These are phyloP conservation scores for Alternaria ventricosa DNA, from an alignment of 2,329 filamentous ascomycete species.

Conservation along the genomic window DNA sequence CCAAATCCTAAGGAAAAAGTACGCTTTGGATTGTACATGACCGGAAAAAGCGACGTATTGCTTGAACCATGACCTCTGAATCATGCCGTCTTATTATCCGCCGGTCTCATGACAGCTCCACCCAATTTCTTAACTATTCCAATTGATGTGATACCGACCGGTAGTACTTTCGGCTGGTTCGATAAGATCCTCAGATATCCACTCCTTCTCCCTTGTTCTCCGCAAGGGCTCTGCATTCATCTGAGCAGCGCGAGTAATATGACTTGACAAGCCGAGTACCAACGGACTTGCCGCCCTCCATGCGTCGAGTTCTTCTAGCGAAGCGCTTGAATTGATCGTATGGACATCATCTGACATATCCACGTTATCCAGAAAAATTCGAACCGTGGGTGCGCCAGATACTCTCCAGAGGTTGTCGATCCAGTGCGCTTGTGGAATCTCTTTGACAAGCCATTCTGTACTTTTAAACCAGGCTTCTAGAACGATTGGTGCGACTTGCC, in stretches of 20 bases:
- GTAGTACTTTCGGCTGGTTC: not conserved
- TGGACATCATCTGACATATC: not conserved
- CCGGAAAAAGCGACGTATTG: too few species aligned
- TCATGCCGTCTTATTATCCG: too few species aligned
- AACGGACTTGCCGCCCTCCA: too few species aligned
- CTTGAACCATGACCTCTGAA: too few species aligned
- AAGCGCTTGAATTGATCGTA: too few species aligned
- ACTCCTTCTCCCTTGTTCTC: not conserved
- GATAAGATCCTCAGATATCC: not conserved
- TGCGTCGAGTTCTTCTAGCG: too few species aligned
- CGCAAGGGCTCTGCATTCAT: not conserved
- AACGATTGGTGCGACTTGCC: too few species aligned
- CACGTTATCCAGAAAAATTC: not conserved
- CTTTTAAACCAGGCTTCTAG: too few species aligned
- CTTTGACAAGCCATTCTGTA: not conserved
- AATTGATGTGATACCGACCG: not conserved
- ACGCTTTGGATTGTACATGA: too few species aligned
- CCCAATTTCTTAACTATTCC: not conserved
- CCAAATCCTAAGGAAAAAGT: too few species aligned
- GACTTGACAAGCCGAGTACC: not conserved
- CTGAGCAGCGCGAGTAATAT: not conserved
- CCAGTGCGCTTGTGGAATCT: not conserved
- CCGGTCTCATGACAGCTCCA: too few species aligned
- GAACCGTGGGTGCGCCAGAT: not conserved
- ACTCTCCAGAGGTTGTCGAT: not conserved